These are phyloP conservation scores for Passiflora organensis DNA, from an alignment of 345 rosid genomes.

Conservation along the genomic window DNA sequence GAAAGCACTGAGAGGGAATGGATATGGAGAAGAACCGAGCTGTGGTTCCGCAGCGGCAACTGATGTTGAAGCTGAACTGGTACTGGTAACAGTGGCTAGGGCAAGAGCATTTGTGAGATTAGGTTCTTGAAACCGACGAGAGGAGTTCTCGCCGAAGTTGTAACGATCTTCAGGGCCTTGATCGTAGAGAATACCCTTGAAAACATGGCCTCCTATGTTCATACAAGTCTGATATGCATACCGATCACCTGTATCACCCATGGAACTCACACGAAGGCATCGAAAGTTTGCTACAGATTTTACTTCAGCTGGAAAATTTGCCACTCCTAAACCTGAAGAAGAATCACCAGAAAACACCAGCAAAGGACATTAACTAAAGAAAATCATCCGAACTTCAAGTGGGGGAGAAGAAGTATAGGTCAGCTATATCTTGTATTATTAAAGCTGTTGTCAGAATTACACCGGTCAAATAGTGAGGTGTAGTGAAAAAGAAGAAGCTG, in stretches of 20 bases:
- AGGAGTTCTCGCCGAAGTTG: conserved; percentile 26
- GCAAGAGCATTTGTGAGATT: conserved; percentile 16
- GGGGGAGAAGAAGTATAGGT: too few relatives aligned
- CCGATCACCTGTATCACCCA: conserved; percentile 35
- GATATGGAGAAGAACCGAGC: conserved; percentile 13
- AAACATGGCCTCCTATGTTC: conserved; percentile 42
- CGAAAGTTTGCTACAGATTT: conserved; percentile 39
- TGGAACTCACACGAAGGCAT: conserved; percentile 38
- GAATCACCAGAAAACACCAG: background rate
- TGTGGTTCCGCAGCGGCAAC: conserved; percentile 1
- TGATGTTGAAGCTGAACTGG: conserved; percentile 13
- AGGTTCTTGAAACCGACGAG: background rate
- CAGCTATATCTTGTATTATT: too few relatives aligned
- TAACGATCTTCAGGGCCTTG: conserved; percentile 50
- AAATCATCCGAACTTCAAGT: too few relatives aligned
- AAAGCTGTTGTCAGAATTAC: too few relatives aligned
- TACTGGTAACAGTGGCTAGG: conserved; percentile 5
- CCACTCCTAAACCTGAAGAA: conserved; percentile 33
- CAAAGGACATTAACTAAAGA: background rate
- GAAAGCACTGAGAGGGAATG: conserved; percentile 21
- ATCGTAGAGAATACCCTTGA: conserved; percentile 53
- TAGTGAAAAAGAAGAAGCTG: background rate
- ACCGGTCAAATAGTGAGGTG: too few relatives aligned
- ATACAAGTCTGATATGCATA: conserved; percentile 46
- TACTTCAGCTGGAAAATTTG: conserved; percentile 40